phyloP scores from a whole-genome alignment of 1,284 basidiomycete species.

The Macrocybe sp. region DNA sequence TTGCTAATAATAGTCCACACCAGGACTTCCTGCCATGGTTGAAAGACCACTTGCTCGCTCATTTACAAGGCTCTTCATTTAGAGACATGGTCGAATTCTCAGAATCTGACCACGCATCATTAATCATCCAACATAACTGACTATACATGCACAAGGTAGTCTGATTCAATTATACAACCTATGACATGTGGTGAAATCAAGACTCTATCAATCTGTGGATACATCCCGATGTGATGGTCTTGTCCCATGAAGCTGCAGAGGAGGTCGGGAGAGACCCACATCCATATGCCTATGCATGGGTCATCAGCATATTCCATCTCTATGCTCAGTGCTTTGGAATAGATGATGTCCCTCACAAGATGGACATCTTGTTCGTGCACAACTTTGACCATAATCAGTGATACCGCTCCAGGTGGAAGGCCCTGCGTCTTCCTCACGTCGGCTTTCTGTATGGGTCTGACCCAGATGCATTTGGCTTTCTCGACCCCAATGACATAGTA shows the following conservation, averaged over 20 bases:
- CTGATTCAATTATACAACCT: too few species aligned
- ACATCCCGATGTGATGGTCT: too few species aligned
- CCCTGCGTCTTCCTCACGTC: too few species aligned
- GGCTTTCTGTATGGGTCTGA: too few species aligned
- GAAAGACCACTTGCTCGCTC: constrained; percentile 17
- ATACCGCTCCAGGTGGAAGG: too few species aligned
- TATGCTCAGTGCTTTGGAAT: not conserved
- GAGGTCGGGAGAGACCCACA: constrained; percentile 8
- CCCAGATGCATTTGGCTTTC: too few species aligned
- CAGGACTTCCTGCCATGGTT: constrained; percentile 14
- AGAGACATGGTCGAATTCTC: not conserved
- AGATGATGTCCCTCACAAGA: constrained; percentile 9
- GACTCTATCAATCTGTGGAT: too few species aligned
- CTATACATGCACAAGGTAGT: too few species aligned
- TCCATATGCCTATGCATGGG: constrained; percentile 30
- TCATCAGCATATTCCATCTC: constrained; percentile 30
- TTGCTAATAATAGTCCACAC: not conserved
- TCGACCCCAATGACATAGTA: too few species aligned
- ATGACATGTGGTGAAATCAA: too few species aligned
- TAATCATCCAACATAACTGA: constrained; percentile 9
- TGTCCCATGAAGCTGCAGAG: constrained; percentile 5
- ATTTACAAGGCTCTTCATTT: constrained; percentile 3
- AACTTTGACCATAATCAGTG: too few species aligned
- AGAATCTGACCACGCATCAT: constrained; percentile 6
- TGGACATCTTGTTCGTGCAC: too few species aligned